Base-by-base conservation (phyloP, 257 asterid genomes). In the Gentiana macrophylla region DNA sequence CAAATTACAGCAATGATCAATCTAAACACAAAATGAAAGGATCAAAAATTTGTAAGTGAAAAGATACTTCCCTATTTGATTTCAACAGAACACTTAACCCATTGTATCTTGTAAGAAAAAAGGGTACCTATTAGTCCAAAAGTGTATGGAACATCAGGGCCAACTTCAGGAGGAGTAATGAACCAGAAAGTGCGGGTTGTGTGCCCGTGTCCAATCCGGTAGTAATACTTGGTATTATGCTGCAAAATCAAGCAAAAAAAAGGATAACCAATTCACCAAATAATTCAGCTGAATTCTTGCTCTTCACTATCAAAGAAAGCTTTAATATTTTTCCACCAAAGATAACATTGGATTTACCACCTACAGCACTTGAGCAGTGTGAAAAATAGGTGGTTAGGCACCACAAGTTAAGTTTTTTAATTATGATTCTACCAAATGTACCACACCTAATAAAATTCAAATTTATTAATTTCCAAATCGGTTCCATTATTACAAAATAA, bases 131-230 rank as follows among this genome's bases (percentile, higher is more conserved):
- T 55, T 12, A 55, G 35, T 12, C 60, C 60, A 55, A 55, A 55
- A 2, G 60, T 55, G 4, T 55, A 55, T 35, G 60, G 60, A 55
- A 55, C 49, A 55, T 55, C 60, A n/a, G 46, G 60, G 32, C 60
- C 60, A 5, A 36, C 35, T 38, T 36, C n/a, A 37, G 60, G 60
- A 35, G 60, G 60, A 8, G 60, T 55, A 35, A n/a, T 15, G 12
- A 55, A 55, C 46, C 47, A 37, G 35, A 55, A 55, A 5, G 13
- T 12, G 7, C 59, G 32, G 37, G 59, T 55, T 37, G 56, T 32
- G 56, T 52, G n/a, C 48, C 59, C 48, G 7, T 35, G 35, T 44
- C 59, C 59, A 3, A 55, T 33, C 37, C 13, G 33, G 5, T 55
- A 55, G 12, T 55, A 55, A 47, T 55, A 55, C 8, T 55, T 55